Conservation (phyloP, 805 yeast species). For the Pichia membranifaciens region DNA sequence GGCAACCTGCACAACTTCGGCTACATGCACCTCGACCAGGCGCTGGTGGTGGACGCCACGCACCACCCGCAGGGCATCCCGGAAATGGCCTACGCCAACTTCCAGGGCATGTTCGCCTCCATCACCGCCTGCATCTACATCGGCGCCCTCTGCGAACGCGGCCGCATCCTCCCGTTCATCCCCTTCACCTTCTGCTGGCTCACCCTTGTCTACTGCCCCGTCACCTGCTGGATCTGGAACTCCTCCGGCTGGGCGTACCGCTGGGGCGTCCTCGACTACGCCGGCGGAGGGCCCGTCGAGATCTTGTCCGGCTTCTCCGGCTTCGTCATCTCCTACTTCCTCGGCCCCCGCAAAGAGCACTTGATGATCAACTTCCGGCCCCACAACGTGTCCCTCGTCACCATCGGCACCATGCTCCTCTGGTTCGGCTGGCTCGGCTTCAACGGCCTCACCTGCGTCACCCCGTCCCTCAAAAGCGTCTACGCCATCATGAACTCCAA, state of each 20-base stretch:
- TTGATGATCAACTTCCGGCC: conserved; percentile 86
- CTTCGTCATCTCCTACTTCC: conserved; percentile 71
- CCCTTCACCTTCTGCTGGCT: conserved; percentile 83
- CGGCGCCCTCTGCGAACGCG: conserved; percentile 92
- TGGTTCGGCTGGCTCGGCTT: conserved; percentile 97
- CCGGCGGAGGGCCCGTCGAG: conserved; percentile 98
- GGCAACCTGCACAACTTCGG: conserved; percentile 86
- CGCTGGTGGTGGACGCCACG: background rate
- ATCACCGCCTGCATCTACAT: conserved; percentile 90
- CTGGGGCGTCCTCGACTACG: conserved; percentile 93
- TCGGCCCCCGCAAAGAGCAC: conserved; percentile 73
- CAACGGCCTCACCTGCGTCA: conserved; percentile 84
- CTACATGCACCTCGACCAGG: conserved; percentile 53
- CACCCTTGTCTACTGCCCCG: conserved; percentile 87
- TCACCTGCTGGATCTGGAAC: conserved; percentile 96
- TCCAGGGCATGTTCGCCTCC: conserved; percentile 86
- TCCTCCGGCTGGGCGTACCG: conserved; percentile 86
- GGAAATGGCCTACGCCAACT: conserved; percentile 75
- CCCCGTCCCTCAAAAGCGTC: conserved; percentile 77
- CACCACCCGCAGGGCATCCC: conserved; percentile 44
- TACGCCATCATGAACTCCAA: conserved; percentile 92
- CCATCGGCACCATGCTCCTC: conserved; percentile 77
- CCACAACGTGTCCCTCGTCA: conserved; percentile 87
- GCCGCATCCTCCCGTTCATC: conserved; percentile 78
- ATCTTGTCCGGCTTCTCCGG: conserved; percentile 89